phyloP scores from a whole-genome alignment of 2,329 filamentous ascomycete genomes.

The Verticillium nonalfalfae region DNA sequence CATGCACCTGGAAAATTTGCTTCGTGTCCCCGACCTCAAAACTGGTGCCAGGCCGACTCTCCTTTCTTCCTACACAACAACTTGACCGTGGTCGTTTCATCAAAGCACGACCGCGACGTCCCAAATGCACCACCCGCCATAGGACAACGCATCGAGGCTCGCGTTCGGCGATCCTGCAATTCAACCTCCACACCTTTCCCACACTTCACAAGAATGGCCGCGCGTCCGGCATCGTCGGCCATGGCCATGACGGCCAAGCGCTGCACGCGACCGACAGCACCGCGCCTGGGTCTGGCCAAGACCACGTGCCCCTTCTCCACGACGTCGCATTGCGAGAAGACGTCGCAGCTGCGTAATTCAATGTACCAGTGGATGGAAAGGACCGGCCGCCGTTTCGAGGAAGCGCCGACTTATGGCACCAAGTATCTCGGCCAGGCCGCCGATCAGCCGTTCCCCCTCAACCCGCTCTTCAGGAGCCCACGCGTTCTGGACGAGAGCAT shows the following conservation, averaged over 20 bases:
- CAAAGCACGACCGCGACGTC: neutral
- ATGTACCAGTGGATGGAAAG: conserved; percentile 30
- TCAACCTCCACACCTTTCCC: neutral
- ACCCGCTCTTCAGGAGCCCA: conserved; percentile 63
- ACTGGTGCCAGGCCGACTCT: neutral
- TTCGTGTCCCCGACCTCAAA: neutral
- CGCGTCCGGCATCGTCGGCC: conserved; percentile 6
- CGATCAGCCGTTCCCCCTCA: conserved; percentile 65
- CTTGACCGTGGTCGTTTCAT: neutral
- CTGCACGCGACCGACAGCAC: conserved; percentile 3
- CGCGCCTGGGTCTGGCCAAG: conserved; percentile 2
- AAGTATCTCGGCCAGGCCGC: conserved; percentile 30
- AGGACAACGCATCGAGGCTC: neutral
- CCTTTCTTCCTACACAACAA: neutral
- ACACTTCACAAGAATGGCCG: neutral
- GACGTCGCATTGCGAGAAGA: conserved; percentile 29
- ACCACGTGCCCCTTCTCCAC: conserved; percentile 27
- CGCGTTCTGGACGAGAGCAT: conserved; percentile 68
- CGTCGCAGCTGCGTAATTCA: conserved; percentile 24
- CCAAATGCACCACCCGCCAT: neutral
- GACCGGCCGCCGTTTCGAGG: conserved; percentile 10
- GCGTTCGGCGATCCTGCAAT: neutral
- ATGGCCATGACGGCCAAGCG: conserved; percentile 6
- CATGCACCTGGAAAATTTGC: neutral
- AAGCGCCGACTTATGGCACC: conserved; percentile 12